These are phyloP conservation scores for Suhomyces choctaworum DNA, from an alignment of 1,139 yeast genomes.

Conservation along the genomic window DNA sequence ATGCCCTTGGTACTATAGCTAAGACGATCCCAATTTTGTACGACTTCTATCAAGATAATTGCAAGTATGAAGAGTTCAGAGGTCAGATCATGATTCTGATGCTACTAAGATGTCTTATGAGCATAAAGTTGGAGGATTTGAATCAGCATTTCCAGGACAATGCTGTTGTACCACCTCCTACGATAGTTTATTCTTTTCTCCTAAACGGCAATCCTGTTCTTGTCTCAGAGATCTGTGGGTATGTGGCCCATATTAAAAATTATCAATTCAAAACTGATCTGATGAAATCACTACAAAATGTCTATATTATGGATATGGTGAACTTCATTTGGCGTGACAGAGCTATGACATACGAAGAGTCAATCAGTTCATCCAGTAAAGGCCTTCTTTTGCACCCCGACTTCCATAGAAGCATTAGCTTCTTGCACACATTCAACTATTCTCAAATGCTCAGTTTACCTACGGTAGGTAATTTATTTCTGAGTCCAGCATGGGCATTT, in stretches of 20 bases:
- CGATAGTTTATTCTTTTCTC: slow-evolving; percentile 36
- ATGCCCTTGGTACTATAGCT: slow-evolving; percentile 11
- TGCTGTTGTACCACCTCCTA: slow-evolving; percentile 38
- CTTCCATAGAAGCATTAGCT: slow-evolving; percentile 37
- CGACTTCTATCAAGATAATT: slow-evolving; percentile 7
- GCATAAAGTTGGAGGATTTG: slow-evolving; percentile 13
- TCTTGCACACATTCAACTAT: slow-evolving; percentile 30
- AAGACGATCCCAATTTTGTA: slow-evolving; percentile 12
- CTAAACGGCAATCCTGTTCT: slow-evolving; percentile 44
- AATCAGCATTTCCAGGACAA: slow-evolving; percentile 15
- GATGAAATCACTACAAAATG: slow-evolving; percentile 45
- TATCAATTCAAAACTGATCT: slow-evolving; percentile 28
- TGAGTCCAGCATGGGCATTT: slow-evolving; percentile 55
- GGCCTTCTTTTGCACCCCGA: slow-evolving; percentile 44
- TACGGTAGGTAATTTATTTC: slow-evolving; percentile 51
- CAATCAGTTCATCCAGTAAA: slow-evolving; percentile 23
- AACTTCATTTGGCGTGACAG: slow-evolving; percentile 66
- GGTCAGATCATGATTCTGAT: slow-evolving; percentile 7
- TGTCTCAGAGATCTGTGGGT: slow-evolving; percentile 50
- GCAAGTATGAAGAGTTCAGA: not conserved
- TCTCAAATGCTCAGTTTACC: slow-evolving; percentile 24
- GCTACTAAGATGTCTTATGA: slow-evolving; percentile 15
- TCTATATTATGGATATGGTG: slow-evolving; percentile 59
- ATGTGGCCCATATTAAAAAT: slow-evolving; percentile 45
- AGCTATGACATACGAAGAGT: slow-evolving; percentile 25